A percentile compares a stretch with the other conserved stretches of the same genome.
Conservation (phyloP, 371 early-diverging fungal species). For the Entomophthora muscae region DNA sequence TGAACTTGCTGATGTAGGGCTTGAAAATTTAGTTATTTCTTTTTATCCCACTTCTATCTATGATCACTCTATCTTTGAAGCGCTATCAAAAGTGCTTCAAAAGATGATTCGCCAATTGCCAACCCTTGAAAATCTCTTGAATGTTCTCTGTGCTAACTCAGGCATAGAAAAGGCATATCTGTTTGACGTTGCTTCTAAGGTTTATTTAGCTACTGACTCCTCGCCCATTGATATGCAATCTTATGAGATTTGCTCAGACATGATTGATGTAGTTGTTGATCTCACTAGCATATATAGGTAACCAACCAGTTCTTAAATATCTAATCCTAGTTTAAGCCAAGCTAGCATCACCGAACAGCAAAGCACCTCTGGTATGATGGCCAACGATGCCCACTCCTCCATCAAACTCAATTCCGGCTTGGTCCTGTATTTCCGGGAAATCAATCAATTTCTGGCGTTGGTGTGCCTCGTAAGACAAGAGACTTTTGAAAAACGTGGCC, state of each 20-base stretch:
- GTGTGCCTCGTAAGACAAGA: conserved; percentile 71
- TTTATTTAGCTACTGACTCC: conserved; percentile 87
- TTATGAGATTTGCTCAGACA: conserved; percentile 84
- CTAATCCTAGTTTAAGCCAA: neutral
- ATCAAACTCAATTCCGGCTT: conserved; percentile 68
- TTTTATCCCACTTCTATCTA: conserved; percentile 89
- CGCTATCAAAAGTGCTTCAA: conserved; percentile 85
- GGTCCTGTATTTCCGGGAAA: conserved; percentile 62
- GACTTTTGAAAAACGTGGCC: conserved; percentile 70
- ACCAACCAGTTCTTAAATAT: conserved; percentile 4
- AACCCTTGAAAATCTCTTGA: conserved; percentile 77
- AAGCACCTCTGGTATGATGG: neutral
- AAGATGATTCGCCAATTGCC: conserved; percentile 74
- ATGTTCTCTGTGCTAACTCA: conserved; percentile 86
- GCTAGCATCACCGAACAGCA: neutral
- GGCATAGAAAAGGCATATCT: conserved; percentile 90
- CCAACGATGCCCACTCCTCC: conserved; percentile 25
- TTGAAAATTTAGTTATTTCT: conserved; percentile 57
- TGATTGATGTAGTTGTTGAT: conserved; percentile 86
- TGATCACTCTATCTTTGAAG: conserved; percentile 88
- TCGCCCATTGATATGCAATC: conserved; percentile 86
- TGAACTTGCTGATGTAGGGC: conserved; percentile 61
- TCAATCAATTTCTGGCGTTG: conserved; percentile 55
- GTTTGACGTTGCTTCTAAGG: conserved; percentile 74
- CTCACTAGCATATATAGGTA: conserved; percentile 64